phyloP scores from a whole-genome alignment of 495 filamentous ascomycete genomes.

The Penicillium angulare region DNA sequence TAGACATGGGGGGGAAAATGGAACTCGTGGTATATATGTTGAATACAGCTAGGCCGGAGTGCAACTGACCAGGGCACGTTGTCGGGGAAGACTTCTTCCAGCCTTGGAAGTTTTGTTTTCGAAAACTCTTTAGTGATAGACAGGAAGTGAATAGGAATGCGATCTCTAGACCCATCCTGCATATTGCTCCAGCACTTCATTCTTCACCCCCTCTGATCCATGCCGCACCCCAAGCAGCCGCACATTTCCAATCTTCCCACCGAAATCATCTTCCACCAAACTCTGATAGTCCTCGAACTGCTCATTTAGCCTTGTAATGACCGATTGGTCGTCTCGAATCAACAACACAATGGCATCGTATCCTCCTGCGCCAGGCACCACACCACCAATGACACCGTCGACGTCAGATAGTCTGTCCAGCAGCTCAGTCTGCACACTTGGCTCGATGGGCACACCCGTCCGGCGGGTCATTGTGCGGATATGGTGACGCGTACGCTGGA shows the following conservation, averaged over 20 bases:
- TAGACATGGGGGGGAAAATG: neutral
- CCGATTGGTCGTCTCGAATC: constrained; percentile 68
- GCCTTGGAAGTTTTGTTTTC: neutral
- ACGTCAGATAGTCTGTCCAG: constrained; percentile 71
- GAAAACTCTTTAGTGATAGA: neutral
- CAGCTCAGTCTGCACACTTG: constrained; percentile 76
- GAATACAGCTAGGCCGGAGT: neutral
- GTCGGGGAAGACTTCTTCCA: neutral
- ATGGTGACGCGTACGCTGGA: constrained; percentile 53
- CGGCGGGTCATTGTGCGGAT: constrained; percentile 73
- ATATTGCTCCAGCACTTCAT: constrained; percentile 62
- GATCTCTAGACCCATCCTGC: constrained; percentile 54
- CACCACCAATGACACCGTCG: constrained; percentile 81
- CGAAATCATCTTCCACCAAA: constrained; percentile 47
- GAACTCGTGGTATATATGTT: neutral
- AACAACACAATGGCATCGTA: constrained; percentile 88
- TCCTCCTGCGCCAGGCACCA: constrained; percentile 92
- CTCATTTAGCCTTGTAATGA: constrained; percentile 58
- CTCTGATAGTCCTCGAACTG: constrained; percentile 66
- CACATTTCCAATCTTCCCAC: constrained; percentile 67
- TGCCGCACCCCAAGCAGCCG: constrained; percentile 77
- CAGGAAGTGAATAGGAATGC: neutral
- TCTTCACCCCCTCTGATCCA: constrained; percentile 79
- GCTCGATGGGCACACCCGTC: constrained; percentile 87
- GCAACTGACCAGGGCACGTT: neutral